These are phyloP conservation scores for Tanacetum coccineum DNA, from an alignment of 129 eudicot genomes.

Conservation along the genomic window DNA sequence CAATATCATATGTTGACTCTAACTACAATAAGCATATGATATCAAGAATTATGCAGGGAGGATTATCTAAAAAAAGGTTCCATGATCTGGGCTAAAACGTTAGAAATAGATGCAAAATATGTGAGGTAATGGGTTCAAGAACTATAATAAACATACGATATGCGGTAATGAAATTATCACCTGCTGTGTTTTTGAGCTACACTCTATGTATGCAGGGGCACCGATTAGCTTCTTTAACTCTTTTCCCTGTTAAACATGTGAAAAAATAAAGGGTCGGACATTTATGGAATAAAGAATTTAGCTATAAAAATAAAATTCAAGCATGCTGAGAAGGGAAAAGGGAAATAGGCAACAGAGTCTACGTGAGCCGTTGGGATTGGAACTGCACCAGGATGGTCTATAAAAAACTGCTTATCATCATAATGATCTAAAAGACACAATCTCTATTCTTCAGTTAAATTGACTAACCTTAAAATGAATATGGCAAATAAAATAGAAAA, in stretches of 20 bases:
- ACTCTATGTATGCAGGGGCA: conserved; percentile 84
- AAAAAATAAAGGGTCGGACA: not conserved
- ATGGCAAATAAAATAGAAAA: not conserved
- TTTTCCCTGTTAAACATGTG: conserved; percentile 53
- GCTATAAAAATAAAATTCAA: not conserved
- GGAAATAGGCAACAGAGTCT: conserved; percentile 8
- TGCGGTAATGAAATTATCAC: conserved; percentile 28
- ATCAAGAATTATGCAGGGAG: not conserved
- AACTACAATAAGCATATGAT: not conserved
- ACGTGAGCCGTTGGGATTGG: conserved; percentile 83
- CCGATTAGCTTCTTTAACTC: conserved; percentile 82
- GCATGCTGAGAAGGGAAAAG: not conserved
- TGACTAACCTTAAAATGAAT: not conserved
- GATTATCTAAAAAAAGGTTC: not conserved
- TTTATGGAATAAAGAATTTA: not conserved
- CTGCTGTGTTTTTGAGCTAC: conserved; percentile 98
- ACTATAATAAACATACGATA: not conserved
- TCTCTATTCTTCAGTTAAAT: conserved; percentile 6
- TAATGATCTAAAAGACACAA: conserved; percentile 56
- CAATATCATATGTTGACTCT: not conserved
- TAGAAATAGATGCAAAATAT: not conserved
- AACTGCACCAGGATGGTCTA: conserved; percentile 93
- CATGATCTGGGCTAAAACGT: not conserved
- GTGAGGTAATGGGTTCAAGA: not conserved
- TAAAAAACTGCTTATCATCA: conserved; percentile 79